A percentile compares a stretch with the other conserved stretches of the same genome.
Evolutionary conservation across 345 rosid species (phyloP).

Genomic region (Salix caprea): DNA sequence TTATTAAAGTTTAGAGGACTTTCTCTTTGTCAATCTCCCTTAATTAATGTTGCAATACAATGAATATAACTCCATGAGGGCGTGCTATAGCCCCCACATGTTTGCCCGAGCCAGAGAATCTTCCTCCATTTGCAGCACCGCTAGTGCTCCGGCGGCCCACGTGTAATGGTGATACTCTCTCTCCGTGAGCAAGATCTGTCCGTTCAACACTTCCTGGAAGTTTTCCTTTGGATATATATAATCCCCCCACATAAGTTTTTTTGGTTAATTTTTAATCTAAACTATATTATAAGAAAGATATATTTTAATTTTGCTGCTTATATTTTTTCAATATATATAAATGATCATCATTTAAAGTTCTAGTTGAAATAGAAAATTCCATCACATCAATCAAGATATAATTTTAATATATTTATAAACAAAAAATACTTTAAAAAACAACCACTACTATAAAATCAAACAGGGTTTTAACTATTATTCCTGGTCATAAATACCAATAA

Average conservation of each 20-base stretch:
- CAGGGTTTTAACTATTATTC: too few relatives aligned
- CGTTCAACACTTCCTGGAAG: not conserved
- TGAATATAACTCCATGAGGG: not conserved
- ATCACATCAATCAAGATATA: too few relatives aligned
- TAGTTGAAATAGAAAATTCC: too few relatives aligned
- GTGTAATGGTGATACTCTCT: constrained; percentile 6
- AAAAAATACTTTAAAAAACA: too few relatives aligned
- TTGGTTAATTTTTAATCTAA: too few relatives aligned
- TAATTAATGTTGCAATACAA: not conserved
- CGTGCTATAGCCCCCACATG: constrained; percentile 20
- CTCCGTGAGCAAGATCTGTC: not conserved
- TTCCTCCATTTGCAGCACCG: not conserved
- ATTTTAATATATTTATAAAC: too few relatives aligned
- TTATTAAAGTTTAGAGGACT: not conserved
- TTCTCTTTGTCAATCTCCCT: not conserved
- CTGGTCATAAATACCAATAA: not conserved
- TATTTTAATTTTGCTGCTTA: too few relatives aligned
- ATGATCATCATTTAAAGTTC: too few relatives aligned
- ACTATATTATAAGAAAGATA: too few relatives aligned
- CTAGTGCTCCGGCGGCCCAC: constrained; percentile 6
- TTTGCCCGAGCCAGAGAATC: constrained; percentile 6
- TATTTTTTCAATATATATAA: too few relatives aligned
- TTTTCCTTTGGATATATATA: not conserved
- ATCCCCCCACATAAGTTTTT: not conserved
- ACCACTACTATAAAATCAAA: too few relatives aligned